These are phyloP conservation scores for Chrysoporthe puriensis DNA, from an alignment of 2,329 filamentous ascomycete species.

Conservation along the genomic window DNA sequence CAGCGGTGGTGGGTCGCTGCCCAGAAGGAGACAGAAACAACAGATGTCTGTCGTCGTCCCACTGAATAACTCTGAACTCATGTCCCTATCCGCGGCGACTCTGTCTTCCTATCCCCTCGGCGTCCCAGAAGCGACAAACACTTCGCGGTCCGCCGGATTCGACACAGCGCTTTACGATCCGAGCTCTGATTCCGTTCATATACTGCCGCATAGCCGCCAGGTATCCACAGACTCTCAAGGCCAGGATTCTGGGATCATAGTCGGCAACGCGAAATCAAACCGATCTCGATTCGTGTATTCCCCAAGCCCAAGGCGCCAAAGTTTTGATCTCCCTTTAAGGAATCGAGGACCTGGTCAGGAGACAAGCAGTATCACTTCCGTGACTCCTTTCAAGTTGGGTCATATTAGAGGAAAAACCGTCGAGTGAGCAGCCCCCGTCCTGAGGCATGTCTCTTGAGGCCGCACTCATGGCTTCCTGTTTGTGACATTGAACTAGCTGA, in stretches of 20 bases:
- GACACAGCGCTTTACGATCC: constrained; percentile 26
- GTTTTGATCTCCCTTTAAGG: constrained; percentile 20
- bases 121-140: constrained; percentile 16
- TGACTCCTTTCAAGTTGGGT: constrained; percentile 8
- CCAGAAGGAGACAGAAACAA: constrained; percentile 7
- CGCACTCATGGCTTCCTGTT: neutral
- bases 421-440: neutral
- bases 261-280: neutral
- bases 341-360: neutral
- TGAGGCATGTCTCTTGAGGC: neutral
- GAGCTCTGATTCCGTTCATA: constrained; percentile 18
- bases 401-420: constrained; percentile 9
- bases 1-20: neutral
- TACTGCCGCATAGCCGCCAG: constrained; percentile 18
- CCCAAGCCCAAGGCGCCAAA: constrained; percentile 15
- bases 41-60: constrained; percentile 20
- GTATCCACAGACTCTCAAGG: constrained; percentile 7
- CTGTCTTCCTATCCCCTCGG: constrained; percentile 21
- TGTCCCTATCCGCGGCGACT: constrained; percentile 23
- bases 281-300: constrained; percentile 13
- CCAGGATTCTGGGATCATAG: neutral
- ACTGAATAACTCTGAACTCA: constrained; percentile 22
- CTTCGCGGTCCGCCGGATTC: constrained; percentile 21
- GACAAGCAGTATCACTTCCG: neutral
- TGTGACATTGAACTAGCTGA: constrained; percentile 9